Evolutionary conservation across 1,284 basidiomycete genomes (phyloP), one percentile per base, ranked within the genome.

Genomic region (Moniliella sp.): DNA sequence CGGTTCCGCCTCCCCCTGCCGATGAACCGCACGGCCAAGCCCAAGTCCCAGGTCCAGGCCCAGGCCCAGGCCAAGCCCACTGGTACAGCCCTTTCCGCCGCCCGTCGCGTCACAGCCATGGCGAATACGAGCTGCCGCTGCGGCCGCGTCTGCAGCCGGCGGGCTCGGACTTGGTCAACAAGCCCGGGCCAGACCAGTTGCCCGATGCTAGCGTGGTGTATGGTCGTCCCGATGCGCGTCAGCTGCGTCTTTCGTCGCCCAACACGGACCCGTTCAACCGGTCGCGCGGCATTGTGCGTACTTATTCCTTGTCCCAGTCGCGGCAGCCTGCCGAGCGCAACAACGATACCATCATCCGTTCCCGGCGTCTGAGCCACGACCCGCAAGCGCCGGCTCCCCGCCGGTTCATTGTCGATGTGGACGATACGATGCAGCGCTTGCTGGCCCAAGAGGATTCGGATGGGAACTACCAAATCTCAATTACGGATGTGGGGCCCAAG

Each of bases 381-480:
- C 67, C 57, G 44, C 31, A 63, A 59, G 23, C 56, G 53, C 30
- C 66, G 63, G 23, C 64, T 57, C 13, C 69, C 4, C 39, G 50
- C 4, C 41, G 53, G 21, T 97, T 93, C 66, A 70, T 94, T 23
- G 83, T 97, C 40, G 88, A 94, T 51, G 88, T 97, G n/a, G 88
- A 97, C 54, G 84, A 93, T 64, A 97, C 88, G 18, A 84, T 97
- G 61, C 75, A 84, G 28, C 74, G 93, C 38, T 75, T 97, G 4
- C 74, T 97, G 18, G 83, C 91, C 61, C 91, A 97, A 60, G 88
- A 97, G 59, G 88, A 97, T 61, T 94, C 88, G 3, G 84, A 97
- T 47, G 78, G 78, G 29, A 83, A 97, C 63, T 84, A 86, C 60
- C 33, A 93, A 65, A 94, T 97, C 53, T 84, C 80, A 45, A 74